phyloP scores from a whole-genome alignment of 208 protist species.

The Crithidia sp. region DNA sequence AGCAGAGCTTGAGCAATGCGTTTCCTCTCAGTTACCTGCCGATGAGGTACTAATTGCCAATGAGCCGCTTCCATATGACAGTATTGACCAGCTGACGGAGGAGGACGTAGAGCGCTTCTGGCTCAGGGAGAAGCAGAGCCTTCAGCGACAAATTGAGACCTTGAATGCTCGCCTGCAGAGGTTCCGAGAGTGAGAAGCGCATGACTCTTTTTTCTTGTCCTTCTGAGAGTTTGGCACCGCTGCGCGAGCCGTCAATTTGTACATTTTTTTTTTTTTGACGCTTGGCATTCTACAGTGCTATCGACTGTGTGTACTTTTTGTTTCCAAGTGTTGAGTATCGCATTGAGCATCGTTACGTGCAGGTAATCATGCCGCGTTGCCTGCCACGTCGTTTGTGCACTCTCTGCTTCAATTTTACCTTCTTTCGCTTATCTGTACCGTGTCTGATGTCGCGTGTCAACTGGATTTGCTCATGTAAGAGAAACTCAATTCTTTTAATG shows the following conservation, averaged over 20 bases:
- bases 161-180: conserved; percentile 16
- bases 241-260: background rate
- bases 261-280: background rate
- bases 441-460: no score
- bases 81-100: conserved; percentile 16
- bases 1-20: background rate
- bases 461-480: no score
- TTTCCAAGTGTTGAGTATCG: no score
- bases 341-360: no score
- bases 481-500: no score
- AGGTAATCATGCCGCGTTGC: no score
- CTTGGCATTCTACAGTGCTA: background rate
- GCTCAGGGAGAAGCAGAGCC: conserved; percentile 18
- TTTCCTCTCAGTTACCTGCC: background rate
- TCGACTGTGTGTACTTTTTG: no score
- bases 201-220: background rate
- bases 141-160: conserved; percentile 6
- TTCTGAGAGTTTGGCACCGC: background rate
- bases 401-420: no score
- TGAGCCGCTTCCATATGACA: conserved; percentile 16
- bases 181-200: conserved; percentile 1
- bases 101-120: conserved; percentile 32
- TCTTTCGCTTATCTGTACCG: no score
- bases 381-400: no score
- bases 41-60: background rate